Evolutionary conservation across 1,284 basidiomycete species (phyloP).

Genomic region (Rhodotorula mucilaginosa): DNA sequence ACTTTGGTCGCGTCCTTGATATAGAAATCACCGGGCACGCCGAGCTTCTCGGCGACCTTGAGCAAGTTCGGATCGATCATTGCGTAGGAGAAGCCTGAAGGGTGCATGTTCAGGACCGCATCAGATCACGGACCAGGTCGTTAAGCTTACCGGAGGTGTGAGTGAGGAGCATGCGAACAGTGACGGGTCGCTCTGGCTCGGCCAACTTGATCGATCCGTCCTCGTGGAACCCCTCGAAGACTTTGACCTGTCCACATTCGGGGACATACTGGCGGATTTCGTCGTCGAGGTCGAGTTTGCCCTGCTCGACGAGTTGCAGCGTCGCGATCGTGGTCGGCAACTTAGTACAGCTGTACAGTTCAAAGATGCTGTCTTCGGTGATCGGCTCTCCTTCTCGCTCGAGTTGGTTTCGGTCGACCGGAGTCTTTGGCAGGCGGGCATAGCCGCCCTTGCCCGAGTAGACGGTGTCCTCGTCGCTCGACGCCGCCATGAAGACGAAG

Average conservation of each 20-base stretch:
- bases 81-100: not conserved
- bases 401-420: not conserved
- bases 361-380: constrained; percentile 8
- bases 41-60: constrained; percentile 2
- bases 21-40: not conserved
- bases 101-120: not conserved
- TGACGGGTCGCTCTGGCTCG: constrained; percentile 2
- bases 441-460: constrained; percentile 10
- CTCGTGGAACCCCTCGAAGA: constrained; percentile 8
- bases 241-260: constrained; percentile 14
- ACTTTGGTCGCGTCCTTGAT: not conserved
- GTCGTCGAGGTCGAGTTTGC: constrained; percentile 18
- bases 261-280: constrained; percentile 10
- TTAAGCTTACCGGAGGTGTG: constrained; percentile 12
- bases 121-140: not conserved
- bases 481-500: constrained; percentile 5
- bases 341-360: constrained; percentile 10
- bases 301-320: constrained; percentile 31
- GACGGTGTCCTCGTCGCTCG: not conserved
- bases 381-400: not conserved
- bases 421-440: not conserved
- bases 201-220: constrained; percentile 7
- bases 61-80: not conserved
- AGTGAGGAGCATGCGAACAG: constrained; percentile 16
- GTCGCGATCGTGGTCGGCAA: constrained; percentile 18